Base-by-base conservation (phyloP, 805 yeast species). In the Citeromyces matritensis region DNA sequence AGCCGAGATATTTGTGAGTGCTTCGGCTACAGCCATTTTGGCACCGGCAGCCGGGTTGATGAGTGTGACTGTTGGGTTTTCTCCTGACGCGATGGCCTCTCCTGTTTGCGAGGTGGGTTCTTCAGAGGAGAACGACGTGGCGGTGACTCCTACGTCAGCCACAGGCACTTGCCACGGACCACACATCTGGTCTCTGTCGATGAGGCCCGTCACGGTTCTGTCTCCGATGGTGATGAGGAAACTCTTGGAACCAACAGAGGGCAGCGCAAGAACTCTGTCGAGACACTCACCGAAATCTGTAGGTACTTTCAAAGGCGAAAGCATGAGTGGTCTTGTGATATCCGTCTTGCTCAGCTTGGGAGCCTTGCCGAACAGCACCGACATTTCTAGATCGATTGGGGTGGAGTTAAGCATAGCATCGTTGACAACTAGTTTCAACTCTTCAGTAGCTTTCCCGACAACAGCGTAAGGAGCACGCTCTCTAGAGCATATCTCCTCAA, bases 91-190 rank as follows among this genome's bases (percentile, higher is more conserved):
- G 58, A 91, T 59, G 6, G 97, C 95, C 60, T 91, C 99, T 63
- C 99, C 99, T n/a, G 93, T 77, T 3, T 58, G 41, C 38, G 76
- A 54, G 32, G 79, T 51, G 5, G 65, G 62, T 32, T 73, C 79
- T 48, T 95, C 95, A 2, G 21, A 5, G 21, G 21, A 17, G 32
- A 84, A 64, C 2, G 95, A 80, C 0, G 96, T 77, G 37, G 80
- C 79, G 15, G 97, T 86, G 33, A 91, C 95, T 58, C 95, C 97
- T 34, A 86, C 96, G 51, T 91, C 97, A 11, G 97, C 91, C 23
- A 91, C 97, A 30, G 99, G 98, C 7, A 81, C 91, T 64, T 91
- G 99, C 97, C 97, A 91, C 49, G 97, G 97, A 26, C 98, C 98
- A 37, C 91, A 97, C 76, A 86, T 76, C 61, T 91, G 98, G 54